phyloP scores from a whole-genome alignment of 2,329 filamentous ascomycete species.

The Eurotiales sp. region DNA sequence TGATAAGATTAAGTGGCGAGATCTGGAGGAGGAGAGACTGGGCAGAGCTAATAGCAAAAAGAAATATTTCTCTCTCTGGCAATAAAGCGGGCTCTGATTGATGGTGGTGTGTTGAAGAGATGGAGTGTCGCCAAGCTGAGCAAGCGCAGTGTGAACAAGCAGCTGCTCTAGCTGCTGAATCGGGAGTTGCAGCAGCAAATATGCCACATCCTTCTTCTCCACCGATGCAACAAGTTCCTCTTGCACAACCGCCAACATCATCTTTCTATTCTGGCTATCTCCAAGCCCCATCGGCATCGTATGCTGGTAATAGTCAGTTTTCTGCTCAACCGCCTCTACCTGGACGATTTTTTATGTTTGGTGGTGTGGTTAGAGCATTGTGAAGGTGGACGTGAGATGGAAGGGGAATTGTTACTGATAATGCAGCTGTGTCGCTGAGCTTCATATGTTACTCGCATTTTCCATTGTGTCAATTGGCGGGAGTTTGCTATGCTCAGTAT shows the following conservation, averaged over 20 bases:
- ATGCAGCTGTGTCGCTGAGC: too few species aligned
- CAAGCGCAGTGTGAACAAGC: slow-evolving; percentile 38
- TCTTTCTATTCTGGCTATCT: slow-evolving; percentile 17
- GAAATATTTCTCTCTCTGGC: slow-evolving; percentile 53
- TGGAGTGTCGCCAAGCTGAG: slow-evolving; percentile 46
- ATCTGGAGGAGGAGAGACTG: slow-evolving; percentile 51
- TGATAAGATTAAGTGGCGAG: slow-evolving; percentile 49
- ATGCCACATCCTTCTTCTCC: slow-evolving; percentile 16
- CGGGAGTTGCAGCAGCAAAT: slow-evolving; percentile 21
- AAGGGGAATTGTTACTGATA: too few species aligned
- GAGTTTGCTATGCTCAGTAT: too few species aligned
- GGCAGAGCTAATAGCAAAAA: slow-evolving; percentile 53
- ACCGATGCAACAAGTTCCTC: too few species aligned
- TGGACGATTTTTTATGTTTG: too few species aligned
- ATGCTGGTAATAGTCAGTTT: slow-evolving; percentile 14
- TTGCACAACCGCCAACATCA: slow-evolving; percentile 20
- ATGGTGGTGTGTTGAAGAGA: slow-evolving; percentile 48
- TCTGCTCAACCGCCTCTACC: slow-evolving; percentile 14
- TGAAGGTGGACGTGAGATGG: too few species aligned
- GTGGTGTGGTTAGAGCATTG: too few species aligned
- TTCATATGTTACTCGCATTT: too few species aligned
- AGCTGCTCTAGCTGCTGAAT: slow-evolving; percentile 26
- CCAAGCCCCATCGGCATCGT: slow-evolving; percentile 23
- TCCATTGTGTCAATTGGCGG: too few species aligned
- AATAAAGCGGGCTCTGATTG: slow-evolving; percentile 38